Evolutionary conservation across 768 basidiomycete species (phyloP), one percentile per base, ranked within the genome.

Genomic region (Tulasnella calospora): DNA sequence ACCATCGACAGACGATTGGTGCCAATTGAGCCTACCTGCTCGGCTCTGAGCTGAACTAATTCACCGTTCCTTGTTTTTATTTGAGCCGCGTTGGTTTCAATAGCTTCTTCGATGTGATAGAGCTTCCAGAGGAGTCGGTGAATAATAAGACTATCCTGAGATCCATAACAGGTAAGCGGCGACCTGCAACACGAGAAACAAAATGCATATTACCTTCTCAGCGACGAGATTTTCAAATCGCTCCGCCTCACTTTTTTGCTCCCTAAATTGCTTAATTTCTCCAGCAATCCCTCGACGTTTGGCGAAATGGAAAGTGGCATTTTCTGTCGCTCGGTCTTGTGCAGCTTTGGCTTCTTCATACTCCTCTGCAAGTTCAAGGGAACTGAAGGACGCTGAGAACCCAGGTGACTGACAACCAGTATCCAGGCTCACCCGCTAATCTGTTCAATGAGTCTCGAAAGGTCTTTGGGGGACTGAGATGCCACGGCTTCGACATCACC

Each of bases 401-500:
- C 44, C 51, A 23, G 46, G 36, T n/a, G 6, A 5, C 27, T 55
- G 30, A 35, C 3, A 33, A 7, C 19, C 35, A 55, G 30, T 30
- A 33, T 21, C 12, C 30, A 17, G 41, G 79, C 85, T 76, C 73
- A 86, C 85, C 97, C 97, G 79, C 92, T 93, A 80, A 99, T 98
- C 83, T 98, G 95, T 81, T 99, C 98, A 70, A 99, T 93, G 41
- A 99, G 91, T 23, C 90, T 89, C 0, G 96, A 89, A 30, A 99
- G 90, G 81, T 97, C 96, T 79, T 91, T 91, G 21, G 98, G 90
- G 0, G 94, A 95, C 81, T 99, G 98, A 2, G 94, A 94, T 0
- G 98, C 98, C 44, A 99, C 94, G 2, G 95, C 94, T 85, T 99
- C 98, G 41, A 99, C 98, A 83, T 99, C 98, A 74, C 98, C 98